A percentile compares a stretch with the other conserved stretches of the same genome.
Evolutionary conservation across 2,329 filamentous ascomycete species (phyloP).

Genomic region (Exserohilum turcica): DNA sequence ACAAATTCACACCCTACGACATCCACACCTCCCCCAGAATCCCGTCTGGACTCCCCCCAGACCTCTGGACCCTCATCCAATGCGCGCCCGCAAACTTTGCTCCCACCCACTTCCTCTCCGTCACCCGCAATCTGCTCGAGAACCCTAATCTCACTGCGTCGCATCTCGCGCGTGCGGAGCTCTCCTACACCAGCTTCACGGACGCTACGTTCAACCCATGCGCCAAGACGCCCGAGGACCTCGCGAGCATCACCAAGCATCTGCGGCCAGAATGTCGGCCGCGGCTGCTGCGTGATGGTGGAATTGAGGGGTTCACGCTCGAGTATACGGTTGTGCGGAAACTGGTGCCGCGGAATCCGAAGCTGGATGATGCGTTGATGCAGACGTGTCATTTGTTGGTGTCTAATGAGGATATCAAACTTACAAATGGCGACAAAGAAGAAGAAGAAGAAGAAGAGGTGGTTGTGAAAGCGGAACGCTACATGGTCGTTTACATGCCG

Average conservation of each 20-base stretch:
- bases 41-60: constrained; percentile 38
- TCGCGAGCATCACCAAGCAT: constrained; percentile 57
- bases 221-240: constrained; percentile 37
- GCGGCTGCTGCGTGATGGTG: constrained; percentile 29
- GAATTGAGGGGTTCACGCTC: constrained; percentile 49
- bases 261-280: constrained; percentile 50
- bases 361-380: constrained; percentile 73
- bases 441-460: constrained; percentile 35
- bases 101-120: constrained; percentile 65
- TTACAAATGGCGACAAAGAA: constrained; percentile 8
- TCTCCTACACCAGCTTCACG: constrained; percentile 62
- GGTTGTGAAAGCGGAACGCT: constrained; percentile 45
- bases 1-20: constrained; percentile 45
- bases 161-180: constrained; percentile 78
- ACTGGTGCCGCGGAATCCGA: constrained; percentile 80
- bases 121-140: constrained; percentile 75
- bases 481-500: constrained; percentile 77
- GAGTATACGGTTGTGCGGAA: constrained; percentile 73
- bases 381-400: constrained; percentile 81
- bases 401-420: constrained; percentile 23
- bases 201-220: constrained; percentile 44
- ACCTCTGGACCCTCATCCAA: constrained; percentile 47
- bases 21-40: constrained; percentile 19
- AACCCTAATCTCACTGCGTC: constrained; percentile 82
- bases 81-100: constrained; percentile 64